Evolutionary conservation across 2,329 filamentous ascomycete genomes (phyloP).

Genomic region (Xylariomycetidae sp.): DNA sequence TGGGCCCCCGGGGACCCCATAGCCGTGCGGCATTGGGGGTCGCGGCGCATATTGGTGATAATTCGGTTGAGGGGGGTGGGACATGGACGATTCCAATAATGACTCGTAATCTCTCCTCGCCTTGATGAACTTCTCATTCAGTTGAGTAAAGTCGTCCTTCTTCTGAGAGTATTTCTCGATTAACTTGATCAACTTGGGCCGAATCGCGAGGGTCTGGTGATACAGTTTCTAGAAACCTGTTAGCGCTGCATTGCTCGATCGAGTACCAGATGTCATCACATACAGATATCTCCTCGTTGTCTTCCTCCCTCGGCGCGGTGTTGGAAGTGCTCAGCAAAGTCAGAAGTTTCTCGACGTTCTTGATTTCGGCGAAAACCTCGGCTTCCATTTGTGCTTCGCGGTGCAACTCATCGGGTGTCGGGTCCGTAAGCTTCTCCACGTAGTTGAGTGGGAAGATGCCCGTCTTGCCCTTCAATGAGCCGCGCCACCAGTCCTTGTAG

Average conservation of each 20-base stretch:
- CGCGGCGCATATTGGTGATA: conserved; percentile 66
- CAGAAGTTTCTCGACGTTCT: conserved; percentile 66
- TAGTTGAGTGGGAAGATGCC: conserved; percentile 99
- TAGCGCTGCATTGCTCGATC: too few species aligned
- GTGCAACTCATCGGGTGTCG: conserved; percentile 89
- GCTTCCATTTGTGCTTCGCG: conserved; percentile 93
- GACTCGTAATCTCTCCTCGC: conserved; percentile 94
- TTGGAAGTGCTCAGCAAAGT: conserved; percentile 87
- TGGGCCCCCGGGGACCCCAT: conserved; percentile 31
- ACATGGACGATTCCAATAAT: conserved; percentile 94
- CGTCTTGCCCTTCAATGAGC: conserved; percentile 86
- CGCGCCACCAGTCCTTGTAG: conserved; percentile 99
- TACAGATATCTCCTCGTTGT: conserved; percentile 95
- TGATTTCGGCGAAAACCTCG: conserved; percentile 61
- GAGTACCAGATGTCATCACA: too few species aligned
- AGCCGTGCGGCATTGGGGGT: conserved; percentile 43
- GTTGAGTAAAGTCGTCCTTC: conserved; percentile 97
- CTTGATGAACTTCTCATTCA: conserved; percentile 99
- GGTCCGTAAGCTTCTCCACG: conserved; percentile 94
- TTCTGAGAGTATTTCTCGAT: conserved; percentile 99
- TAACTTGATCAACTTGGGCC: conserved; percentile 93
- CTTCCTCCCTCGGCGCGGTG: conserved; percentile 73
- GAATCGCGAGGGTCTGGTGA: conserved; percentile 88
- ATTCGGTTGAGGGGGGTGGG: conserved; percentile 76
- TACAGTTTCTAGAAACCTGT: conserved; percentile 61